Base-by-base conservation (phyloP, 176 grass and related monocot genomes). In the Eragrostis nindensis region DNA sequence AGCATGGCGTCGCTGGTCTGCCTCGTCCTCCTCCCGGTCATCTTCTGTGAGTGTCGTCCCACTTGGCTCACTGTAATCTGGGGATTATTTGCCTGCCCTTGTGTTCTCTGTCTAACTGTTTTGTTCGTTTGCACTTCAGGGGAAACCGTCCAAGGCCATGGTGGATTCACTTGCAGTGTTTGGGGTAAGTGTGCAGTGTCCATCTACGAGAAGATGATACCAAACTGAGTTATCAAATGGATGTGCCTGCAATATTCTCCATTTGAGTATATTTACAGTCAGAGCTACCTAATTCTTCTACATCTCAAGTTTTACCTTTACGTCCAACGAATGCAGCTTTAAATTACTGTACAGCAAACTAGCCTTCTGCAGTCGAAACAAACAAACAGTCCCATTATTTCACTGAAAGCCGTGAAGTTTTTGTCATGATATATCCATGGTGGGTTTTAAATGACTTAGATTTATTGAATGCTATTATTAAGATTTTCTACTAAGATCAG, bases 1-100 rank as follows among this genome's bases (percentile, higher is more conserved):
- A 99, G 96, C 73, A 86, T 95, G 87, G 96, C 96, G 70, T 99
- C 96, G 2, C 84, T 99, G 64, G 88, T 99, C 76, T 99, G 96
- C 90, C 92, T 99, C 79, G 50, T 95, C 78, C 38, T 99, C 61
- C 87, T 99, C 55, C 96, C 96, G 11, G 93, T 99, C 39, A 93
- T 99, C 60, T 91, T 95, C 49, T 86, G 96, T 99, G 73, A 90
- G 96, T 91, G 54, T 52, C 57, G n/a, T 26, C 13, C 26, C 30
- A 22, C 11, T 17, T 79, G 29, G 36, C 52, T 70, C 53, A 9
- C 11, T 26, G 53, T 25, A 46, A 47, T 15, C 16, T 62, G 60
- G n/a, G 32, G 41, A 46, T 52, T 62, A 24, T 39, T 44, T 66
- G 21, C 19, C 16, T 56, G 2, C 36, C 42, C 39, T 78, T 52